Base-by-base conservation (phyloP, 441 rosid species). In the Pelargonium cotyledonis region DNA sequence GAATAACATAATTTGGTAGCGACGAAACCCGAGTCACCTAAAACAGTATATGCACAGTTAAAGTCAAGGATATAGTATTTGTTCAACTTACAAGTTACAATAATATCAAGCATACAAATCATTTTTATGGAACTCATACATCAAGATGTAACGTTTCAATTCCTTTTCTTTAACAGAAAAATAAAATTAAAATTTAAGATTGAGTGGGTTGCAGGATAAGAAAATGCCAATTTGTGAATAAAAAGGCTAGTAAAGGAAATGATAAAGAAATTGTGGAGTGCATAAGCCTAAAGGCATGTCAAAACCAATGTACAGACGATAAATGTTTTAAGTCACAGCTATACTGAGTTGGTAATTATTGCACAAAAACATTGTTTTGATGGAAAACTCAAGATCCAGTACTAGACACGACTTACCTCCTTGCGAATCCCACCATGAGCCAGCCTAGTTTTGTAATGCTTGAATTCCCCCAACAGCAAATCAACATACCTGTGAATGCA, bases 371-470 rank as follows among this genome's bases (percentile, higher is more conserved):
- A 23, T 23, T 5, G 16, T 61, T 61, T 61, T 15, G 14, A 11
- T 19, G n/a, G 5, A 61, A 61, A 26, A 61, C 11, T 40, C 35
- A 21, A 26, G 55, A 66, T 38, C 26, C 63, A 68, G 58, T 6
- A 41, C 16, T 46, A 11, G 66, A 38, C 70, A 66, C 8, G 41
- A 38, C 8, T 74, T 92, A 95, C 99, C 94, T 90, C 97, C 78
- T 86, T 86, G 76, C 79, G 72, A 79, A 95, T 86, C 76, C 96
- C 99, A 63, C 91, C 98, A 79, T 88, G 92, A 77, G 89, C 87
- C 79, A 95, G 90, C 94, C 96, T 88, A 68, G 98, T 90, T 85
- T 83, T 87, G 71, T 92, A 95, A 83, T 88, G 92, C 82, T 87
- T 95, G 74, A 95, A 92, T 76, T 95, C 99, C 77, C 96, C 99